Base-by-base conservation (phyloP, 768 basidiomycete genomes). In the Auricularia cornea region DNA sequence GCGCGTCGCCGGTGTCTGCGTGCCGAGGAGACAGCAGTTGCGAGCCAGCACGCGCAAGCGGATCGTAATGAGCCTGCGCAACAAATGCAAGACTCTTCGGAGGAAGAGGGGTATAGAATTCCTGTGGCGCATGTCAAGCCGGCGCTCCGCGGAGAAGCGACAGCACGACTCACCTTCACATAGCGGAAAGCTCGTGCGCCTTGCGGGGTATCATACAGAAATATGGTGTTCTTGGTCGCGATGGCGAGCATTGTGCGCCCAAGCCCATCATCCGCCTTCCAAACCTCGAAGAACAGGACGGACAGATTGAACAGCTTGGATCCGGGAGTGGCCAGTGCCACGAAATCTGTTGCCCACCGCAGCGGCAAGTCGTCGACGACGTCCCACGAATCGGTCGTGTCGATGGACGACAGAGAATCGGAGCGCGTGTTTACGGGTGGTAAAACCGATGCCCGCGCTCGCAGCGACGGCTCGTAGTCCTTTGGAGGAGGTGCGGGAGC, bases 271-370 rank as follows among this genome's bases (percentile, higher is more conserved):
- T 88, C 83, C 12, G 62, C 48, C 38, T 77, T 78, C 85, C 86
- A 90, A 3, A 91, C 74, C 10, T 88, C 83, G 70, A 88, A 94
- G 3, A 81, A 84, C 28, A 84, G 68, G 16, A 90, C 84, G 2
- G 84, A 82, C 1, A 79, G 68, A 63, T 80, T 82, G 30, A 79
- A 74, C 52, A 92, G 74, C 54, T 89, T 80, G 29, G 90, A 89
- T 2, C 87, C 84, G 29, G 81, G 73, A 2, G 81, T 74, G 3
- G 89, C 89, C n/a, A 94, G 80, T 0, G 89, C 86, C 2, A 90
- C 88, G 70, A 83, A 93, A 72, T 94, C 92, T 0, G 87, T 88
- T n/a, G 90, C 89, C 92, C 92, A 94, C 33, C 89, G 83, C 54
- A 92, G 69, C 2, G 90, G 88, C 10, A 89, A 74, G 59, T 83